Evolutionary conservation across 1,284 basidiomycete genomes (phyloP).

Genomic region (Porogramme epimiltina): DNA sequence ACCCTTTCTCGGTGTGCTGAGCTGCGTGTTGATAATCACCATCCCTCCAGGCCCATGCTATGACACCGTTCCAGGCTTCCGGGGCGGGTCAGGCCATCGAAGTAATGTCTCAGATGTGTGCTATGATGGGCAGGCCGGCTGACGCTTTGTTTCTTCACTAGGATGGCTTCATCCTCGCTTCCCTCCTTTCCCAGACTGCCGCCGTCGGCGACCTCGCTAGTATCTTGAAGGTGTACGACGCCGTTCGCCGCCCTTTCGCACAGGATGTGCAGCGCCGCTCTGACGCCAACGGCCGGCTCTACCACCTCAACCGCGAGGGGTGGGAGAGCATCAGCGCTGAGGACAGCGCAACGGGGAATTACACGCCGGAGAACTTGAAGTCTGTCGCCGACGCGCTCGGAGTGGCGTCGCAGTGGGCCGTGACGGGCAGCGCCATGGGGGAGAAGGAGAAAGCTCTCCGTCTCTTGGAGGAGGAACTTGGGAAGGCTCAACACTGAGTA

Average conservation of each 20-base stretch:
- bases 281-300: background rate
- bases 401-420: background rate
- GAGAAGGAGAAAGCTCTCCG: slow-evolving; percentile 6
- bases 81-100: slow-evolving; percentile 43
- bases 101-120: slow-evolving; percentile 15
- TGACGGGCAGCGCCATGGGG: slow-evolving; percentile 3
- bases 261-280: slow-evolving; percentile 14
- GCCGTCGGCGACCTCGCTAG: background rate
- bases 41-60: slow-evolving; percentile 13
- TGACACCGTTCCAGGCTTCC: slow-evolving; percentile 39
- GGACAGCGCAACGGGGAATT: slow-evolving; percentile 2
- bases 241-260: slow-evolving; percentile 9
- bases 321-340: slow-evolving; percentile 2
- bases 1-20: background rate
- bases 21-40: no score
- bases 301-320: background rate
- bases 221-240: slow-evolving; percentile 15
- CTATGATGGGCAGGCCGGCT: background rate
- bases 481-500: no score
- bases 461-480: no score
- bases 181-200: slow-evolving; percentile 3
- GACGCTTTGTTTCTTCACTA: background rate
- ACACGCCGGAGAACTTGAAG: slow-evolving; percentile 1
- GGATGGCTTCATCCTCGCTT: slow-evolving; percentile 13
- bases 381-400: background rate